Percentiles rank a stretch among this genome's conserved stretches.
Evolutionary conservation across 2,329 filamentous ascomycete species (phyloP).

Genomic region (Hyphodiscus sp.): DNA sequence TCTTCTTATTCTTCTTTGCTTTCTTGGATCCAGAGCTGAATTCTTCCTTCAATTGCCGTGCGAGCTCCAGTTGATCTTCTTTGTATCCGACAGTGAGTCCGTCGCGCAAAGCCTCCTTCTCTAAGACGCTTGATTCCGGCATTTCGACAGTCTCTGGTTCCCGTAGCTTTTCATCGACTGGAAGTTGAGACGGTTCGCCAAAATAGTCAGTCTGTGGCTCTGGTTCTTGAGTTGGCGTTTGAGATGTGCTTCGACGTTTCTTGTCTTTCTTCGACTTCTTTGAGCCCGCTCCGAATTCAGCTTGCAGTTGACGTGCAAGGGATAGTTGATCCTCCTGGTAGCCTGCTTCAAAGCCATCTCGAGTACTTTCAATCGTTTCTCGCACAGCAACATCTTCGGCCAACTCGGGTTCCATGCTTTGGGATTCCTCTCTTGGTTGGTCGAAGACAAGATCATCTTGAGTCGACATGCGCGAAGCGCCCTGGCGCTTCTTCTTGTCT

Average conservation of each 20-base stretch:
- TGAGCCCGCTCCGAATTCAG: constrained; percentile 18
- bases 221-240: constrained; percentile 15
- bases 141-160: background rate
- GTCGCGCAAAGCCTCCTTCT: constrained; percentile 9
- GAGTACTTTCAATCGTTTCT: constrained; percentile 1
- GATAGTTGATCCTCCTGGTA: constrained; percentile 10
- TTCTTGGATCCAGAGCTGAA: constrained; percentile 25
- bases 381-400: background rate
- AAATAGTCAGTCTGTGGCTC: constrained; percentile 16
- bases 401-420: background rate
- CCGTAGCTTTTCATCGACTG: constrained; percentile 2
- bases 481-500: constrained; percentile 27
- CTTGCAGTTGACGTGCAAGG: constrained; percentile 14
- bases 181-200: constrained; percentile 6
- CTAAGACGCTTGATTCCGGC: constrained; percentile 2
- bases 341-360: constrained; percentile 3
- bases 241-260: constrained; percentile 12
- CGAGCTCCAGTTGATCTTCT: constrained; percentile 24
- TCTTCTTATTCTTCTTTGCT: constrained; percentile 24
- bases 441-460: constrained; percentile 11
- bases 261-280: constrained; percentile 23
- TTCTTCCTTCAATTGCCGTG: constrained; percentile 25
- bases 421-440: background rate
- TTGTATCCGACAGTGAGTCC: constrained; percentile 19
- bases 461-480: constrained; percentile 6